Base-by-base conservation (phyloP, 179 eudicot genomes). In the Beta macrorhiza region DNA sequence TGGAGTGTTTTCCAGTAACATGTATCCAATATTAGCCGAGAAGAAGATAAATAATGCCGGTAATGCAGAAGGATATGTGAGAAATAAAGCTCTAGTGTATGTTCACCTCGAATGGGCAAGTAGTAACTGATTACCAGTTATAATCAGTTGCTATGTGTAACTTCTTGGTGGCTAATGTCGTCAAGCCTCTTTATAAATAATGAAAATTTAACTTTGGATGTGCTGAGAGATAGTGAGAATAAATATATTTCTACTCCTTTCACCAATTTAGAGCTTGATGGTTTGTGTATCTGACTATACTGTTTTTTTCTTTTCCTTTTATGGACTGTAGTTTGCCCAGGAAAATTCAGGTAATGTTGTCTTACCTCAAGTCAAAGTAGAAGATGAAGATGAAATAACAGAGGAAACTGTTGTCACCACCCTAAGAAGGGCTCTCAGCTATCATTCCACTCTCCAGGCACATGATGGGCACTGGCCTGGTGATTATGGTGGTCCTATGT, bases 381-480 rank as follows among this genome's bases (percentile, higher is more conserved):
- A 83, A 68, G 91, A 89, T 53, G 86, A 83, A 51, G 89, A 88
- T 82, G 86, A 88, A 63, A 81, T 90, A 7, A 86, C 93, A 7
- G 93, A 91, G 79, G 94, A 91, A 67, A 79, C 76, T 81, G 92
- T 93, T 67, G 81, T 82, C 62, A 88, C 79, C 70, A 90, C 97
- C 56, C 82, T 95, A 78, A 89, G 86, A 85, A 92, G 97, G 88
- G 98, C 95, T 70, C 69, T 95, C 68, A 80, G 89, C 82, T 92
- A 87, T 83, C 84, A 95, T 78, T 93, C 99, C 17, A 90, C 93
- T 77, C 84, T 95, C 61, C 99, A 95, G 84, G 93, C 93, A 29
- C 85, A 91, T 83, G 99, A 95, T 86, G 99, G 99, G 68, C 97
- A 93, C 83, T 95, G 99, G 99, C 87, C 99, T 67, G 99, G 93